Conservation (phyloP, 2,329 filamentous ascomycete genomes). For the Cercospora zeina region DNA sequence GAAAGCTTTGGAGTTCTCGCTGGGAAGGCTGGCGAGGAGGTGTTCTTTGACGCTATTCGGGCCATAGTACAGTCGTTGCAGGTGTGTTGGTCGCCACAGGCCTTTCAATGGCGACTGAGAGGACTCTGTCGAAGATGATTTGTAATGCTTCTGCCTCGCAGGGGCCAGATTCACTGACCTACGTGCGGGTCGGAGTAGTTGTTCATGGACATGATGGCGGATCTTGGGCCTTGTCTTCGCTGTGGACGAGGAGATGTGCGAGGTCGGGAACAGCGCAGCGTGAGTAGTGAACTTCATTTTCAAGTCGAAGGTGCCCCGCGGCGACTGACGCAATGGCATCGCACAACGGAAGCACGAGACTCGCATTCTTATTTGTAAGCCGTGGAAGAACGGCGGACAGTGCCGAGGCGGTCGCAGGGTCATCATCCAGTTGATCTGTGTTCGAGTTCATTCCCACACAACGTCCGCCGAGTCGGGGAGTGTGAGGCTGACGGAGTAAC, state of each 20-base stretch:
- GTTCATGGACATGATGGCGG: constrained; percentile 19
- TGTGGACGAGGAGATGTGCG: not conserved
- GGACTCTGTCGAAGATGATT: constrained; percentile 45
- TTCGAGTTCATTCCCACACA: not conserved
- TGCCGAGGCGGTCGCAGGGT: no score
- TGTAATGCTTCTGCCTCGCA: constrained; percentile 35
- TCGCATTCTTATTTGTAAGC: not conserved
- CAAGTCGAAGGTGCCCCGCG: not conserved
- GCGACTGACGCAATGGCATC: not conserved
- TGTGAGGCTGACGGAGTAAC: not conserved
- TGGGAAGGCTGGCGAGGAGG: constrained; percentile 49
- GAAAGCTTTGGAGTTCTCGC: constrained; percentile 54
- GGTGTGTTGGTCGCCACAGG: constrained; percentile 54
- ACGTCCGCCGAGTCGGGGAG: not conserved
- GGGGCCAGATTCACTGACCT: constrained; percentile 26
- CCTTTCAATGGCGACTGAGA: constrained; percentile 50
- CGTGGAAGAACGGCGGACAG: not conserved
- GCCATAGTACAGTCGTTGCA: constrained; percentile 55
- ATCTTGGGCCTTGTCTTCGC: not conserved
- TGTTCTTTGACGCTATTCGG: constrained; percentile 50
- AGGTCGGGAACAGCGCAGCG: not conserved
- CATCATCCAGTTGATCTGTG: not conserved
- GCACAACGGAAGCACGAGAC: not conserved
- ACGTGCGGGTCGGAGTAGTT: constrained; percentile 21
- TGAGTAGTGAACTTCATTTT: not conserved